Evolutionary conservation across 192 early-diverging fungal genomes (phyloP), one percentile per base, ranked within the genome.

Genomic region (Backusella tuberculispora): DNA sequence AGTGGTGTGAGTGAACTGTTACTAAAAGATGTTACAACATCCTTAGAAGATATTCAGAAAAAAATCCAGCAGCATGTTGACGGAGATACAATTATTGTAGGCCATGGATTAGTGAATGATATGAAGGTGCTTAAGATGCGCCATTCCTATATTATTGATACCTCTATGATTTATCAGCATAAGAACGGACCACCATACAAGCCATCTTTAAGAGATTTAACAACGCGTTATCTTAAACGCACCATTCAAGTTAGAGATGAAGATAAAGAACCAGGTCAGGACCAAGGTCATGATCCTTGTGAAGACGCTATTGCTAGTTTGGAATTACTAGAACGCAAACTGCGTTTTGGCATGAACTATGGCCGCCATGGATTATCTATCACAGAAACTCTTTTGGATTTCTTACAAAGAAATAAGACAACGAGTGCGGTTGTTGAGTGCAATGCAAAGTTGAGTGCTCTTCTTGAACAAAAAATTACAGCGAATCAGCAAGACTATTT

Each of bases 231-330:
- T 71, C 75, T 94, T 12, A 78, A 84, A 10, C 78, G 84, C 42
- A 37, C 66, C 1, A 92, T 94, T 67, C 92, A 94, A 74, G 17
- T 17, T 1, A 24, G 41, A 1, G 73, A 66, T 5, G 73, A 71
- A 60, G 91, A 91, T 19, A 34, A 48, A 3, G 74, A 71, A 10
- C 63, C 69, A 48, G 90, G 90, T 8, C 34, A 47, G 4, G 77
- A 53, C 2, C 71, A 69, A 66, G 92, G 92, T 15, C 92, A 94
- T 79, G 90, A 92, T 74, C 83, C 87, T 75, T 75, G 79, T 46
- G 90, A 92, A 76, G 92, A 94, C 84, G 90, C 92, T 15, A 64
- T 80, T 26, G 85, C 90, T 17, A 84, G 86, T 67, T 73, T 94
- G 63, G 90, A 94, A 69, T 63, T 94, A 0, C 69, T 88, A 6